Evolutionary conservation across 768 basidiomycete genomes (phyloP), one percentile per base, ranked within the genome.

Genomic region (Coprinopsis strossmayeri): DNA sequence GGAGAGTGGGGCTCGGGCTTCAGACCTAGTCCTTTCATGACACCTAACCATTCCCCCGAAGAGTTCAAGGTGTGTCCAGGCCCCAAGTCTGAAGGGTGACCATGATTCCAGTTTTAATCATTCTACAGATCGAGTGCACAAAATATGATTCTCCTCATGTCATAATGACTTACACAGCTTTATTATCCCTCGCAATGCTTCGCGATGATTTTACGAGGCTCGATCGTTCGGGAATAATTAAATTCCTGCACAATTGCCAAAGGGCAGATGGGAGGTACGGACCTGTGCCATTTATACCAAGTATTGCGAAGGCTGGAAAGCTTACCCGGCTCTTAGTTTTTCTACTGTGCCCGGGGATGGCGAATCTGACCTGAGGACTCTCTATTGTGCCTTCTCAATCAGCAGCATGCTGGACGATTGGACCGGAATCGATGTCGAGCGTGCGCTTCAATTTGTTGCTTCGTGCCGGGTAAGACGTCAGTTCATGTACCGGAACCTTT

Each of bases 111-210:
- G 25, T 15, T 7, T 24, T 26, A n/a, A 42, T 48, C 42, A 35
- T 32, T 24, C 9, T 24, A 21, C 28, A 54, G 50, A 59, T 55
- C 18, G 58, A 64, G 21, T 72, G 77, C 55, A 64, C 69, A 9
- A 71, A 75, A 28, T 79, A 81, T 59, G 78, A 87, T 54, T 74
- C 77, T 15, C 87, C 90, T 0, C 87, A 97, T 63, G 69, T 97
- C 13, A 91, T 96, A 47, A 89, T 92, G 77, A 93, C 94, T 5
- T 99, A 98, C 59, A 91, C 92, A 1, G 91, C 93, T 0, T 62
- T 99, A 10, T 67, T 96, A 3, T 77, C 80, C 0, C 82, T 99
- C 10, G 80, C 86, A 0, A 84, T 96, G 53, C 74, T 99, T 21
- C 77, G 87, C n/a, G 95, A 96, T 59, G 82, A 90, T 55, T 85